Base-by-base conservation (phyloP, 805 yeast genomes). In the Candida nanaspora region DNA sequence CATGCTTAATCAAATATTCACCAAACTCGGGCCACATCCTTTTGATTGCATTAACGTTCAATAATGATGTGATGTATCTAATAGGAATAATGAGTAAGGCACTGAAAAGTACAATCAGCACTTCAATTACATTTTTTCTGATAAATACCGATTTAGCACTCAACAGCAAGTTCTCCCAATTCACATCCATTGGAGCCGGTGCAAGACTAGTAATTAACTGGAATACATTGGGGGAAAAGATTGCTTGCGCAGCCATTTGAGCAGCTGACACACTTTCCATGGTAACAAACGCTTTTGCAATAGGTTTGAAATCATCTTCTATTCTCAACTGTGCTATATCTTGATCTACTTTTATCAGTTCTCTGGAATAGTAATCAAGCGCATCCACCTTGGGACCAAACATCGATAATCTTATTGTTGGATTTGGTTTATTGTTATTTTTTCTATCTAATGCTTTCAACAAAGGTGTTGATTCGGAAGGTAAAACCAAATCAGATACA, bases 161-260 rank as follows among this genome's bases (percentile, higher is more conserved):
- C 25, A 72, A 49, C 37, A 63, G 61, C 47, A 76, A 62, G 55
- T 71, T 73, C 14, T 66, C 61, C 98, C 98, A 93, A 37, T 86
- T 78, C 26, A 93, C 80, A 57, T 93, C 98, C 52, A 85, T 86
- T 2, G 98, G 98, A 0, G 98, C 95, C 0, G 98, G 98, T 0
- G 98, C 98, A 42, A 89, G 64, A 35, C 74, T 70, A 6, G 96
- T 85, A 28, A 88, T 85, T 41, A 93, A 69, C 43, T 82, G 86
- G 57, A 85, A 82, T 3, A 89, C 86, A 44, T 83, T 76, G 0
- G 98, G 97, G 49, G 93, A 96, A 41, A 93, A 65, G 0, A 91
- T 86, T 0, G 98, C 93, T 61, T 93, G 98, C 0, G 98, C 96
- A 4, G 95, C 86, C 88, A 93, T 83, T 59, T 93, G 98, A 1